phyloP scores from a whole-genome alignment of 2,329 filamentous ascomycete species.

The Lasiodiplodia citricola region DNA sequence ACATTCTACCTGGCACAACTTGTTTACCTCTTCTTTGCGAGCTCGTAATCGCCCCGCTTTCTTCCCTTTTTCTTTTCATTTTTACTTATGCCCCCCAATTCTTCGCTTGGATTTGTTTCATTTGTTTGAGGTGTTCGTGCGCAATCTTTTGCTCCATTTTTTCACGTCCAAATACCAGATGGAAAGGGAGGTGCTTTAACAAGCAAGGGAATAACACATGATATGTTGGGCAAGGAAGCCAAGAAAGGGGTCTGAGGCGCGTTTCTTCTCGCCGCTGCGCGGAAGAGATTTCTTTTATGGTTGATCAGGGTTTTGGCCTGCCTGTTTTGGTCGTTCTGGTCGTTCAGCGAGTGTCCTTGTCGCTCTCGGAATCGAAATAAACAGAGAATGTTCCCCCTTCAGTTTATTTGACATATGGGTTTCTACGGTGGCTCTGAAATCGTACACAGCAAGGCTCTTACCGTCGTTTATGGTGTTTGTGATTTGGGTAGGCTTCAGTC shows the following conservation, averaged over 20 bases:
- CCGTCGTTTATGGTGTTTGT: slow-evolving; percentile 1
- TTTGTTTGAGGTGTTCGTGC: slow-evolving; percentile 15
- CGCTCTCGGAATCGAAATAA: slow-evolving; percentile 23
- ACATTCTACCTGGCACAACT: slow-evolving; percentile 4
- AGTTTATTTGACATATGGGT: slow-evolving; percentile 13
- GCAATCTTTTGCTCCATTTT: slow-evolving; percentile 15
- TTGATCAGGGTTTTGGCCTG: slow-evolving; percentile 16
- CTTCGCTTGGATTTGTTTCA: slow-evolving; percentile 20
- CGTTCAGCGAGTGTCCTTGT: slow-evolving; percentile 19
- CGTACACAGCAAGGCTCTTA: slow-evolving; percentile 2
- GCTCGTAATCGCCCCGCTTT: slow-evolving; percentile 3
- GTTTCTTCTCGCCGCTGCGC: slow-evolving; percentile 22
- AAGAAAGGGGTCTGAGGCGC: slow-evolving; percentile 24
- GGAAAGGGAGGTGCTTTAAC: slow-evolving; percentile 18
- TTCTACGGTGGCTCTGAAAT: slow-evolving; percentile 13
- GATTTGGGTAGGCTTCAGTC: slow-evolving; percentile 5
- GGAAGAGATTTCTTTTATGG: slow-evolving; percentile 23
- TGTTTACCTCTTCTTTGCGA: slow-evolving; percentile 12
- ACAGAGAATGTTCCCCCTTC: slow-evolving; percentile 17
- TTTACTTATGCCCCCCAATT: slow-evolving; percentile 17
- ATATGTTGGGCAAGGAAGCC: slow-evolving; percentile 21
- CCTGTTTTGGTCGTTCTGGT: slow-evolving; percentile 22
- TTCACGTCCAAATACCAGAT: slow-evolving; percentile 24
- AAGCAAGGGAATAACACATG: slow-evolving; percentile 22
- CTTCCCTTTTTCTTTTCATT: slow-evolving; percentile 17